Evolutionary conservation across 495 filamentous ascomycete genomes (phyloP), one percentile per base, ranked within the genome.

Genomic region (Annulohypoxylon stygium): DNA sequence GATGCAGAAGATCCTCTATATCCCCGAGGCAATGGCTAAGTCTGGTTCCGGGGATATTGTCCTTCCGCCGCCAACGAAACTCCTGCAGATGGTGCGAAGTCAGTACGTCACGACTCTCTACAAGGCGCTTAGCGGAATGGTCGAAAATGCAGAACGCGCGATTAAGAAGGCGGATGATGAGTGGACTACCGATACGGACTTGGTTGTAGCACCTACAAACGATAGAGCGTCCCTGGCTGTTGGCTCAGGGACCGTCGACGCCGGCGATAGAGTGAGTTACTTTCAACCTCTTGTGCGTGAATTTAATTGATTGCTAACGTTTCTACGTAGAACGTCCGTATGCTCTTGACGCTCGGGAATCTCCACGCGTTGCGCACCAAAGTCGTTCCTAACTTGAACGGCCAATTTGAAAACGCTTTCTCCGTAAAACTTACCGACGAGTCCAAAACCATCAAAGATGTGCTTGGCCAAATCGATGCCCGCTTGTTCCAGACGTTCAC

Each of bases 1-100:
- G 16, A 92, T 97, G 90, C 97, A 98, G 78, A 96, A 92, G 82
- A 94, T 99, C 57, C 86, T 97, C 11, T 99, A 97, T 79, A 89
- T 99, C 41, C 92, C 91, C 6, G 95, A 97, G 61, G 92, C 92
- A 37, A 90, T 88, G 82, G 83, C 83, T 37, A 93, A 90, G 81
- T 82, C 89, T 3, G 89, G 86, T 7, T 84, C 90, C 2, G 86
- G 84, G 30, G 89, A 93, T 72, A 92, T 99, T 62, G 89, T 99
- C 43, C 87, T 90, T 3, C 90, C 94, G 39, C 96, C 96, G 2
- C 89, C 92, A 23, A 83, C 89, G 10, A 98, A 98, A 78, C 80
- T 97, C 48, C 82, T 98, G 25, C 90, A 94, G 76, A 91, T 92
- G 87, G 93, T 97, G 18, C 88, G 94, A 59, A 89, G 86, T 41